Evolutionary conservation across 2,329 filamentous ascomycete species (phyloP).

Genomic region (Alternaria arbusti): DNA sequence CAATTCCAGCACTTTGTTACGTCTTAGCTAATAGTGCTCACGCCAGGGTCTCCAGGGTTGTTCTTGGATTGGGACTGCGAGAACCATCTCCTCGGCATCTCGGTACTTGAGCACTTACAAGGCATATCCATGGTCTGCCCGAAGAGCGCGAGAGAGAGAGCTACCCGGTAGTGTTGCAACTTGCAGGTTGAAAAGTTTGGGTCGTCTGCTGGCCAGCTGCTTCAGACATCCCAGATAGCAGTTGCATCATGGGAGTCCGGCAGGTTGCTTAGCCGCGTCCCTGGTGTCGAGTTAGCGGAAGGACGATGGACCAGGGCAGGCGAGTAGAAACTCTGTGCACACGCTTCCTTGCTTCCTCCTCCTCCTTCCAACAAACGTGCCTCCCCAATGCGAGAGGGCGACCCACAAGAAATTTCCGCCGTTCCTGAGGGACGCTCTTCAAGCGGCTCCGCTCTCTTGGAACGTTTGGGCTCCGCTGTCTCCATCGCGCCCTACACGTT

Average conservation of each 20-base stretch:
- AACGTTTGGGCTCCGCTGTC: slow-evolving; percentile 7
- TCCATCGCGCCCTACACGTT: background rate
- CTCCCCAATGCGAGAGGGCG: background rate
- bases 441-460: slow-evolving; percentile 6
- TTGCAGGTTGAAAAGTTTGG: background rate
- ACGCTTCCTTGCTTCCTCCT: background rate
- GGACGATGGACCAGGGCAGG: background rate
- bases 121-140: background rate
- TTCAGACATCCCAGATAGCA: background rate
- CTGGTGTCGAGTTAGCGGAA: background rate
- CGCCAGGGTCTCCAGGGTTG: background rate
- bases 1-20: background rate
- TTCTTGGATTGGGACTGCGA: background rate
- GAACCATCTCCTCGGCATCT: background rate
- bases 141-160: background rate
- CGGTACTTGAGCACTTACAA: background rate
- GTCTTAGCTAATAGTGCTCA: background rate
- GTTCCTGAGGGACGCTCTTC: background rate
- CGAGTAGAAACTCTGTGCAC: background rate
- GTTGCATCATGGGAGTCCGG: background rate
- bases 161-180: background rate
- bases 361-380: background rate
- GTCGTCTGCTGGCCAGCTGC: background rate
- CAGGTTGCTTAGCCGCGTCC: background rate
- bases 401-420: slow-evolving; percentile 11